Conservation (phyloP, 768 basidiomycete genomes). For the Tulasnella sp. region DNA sequence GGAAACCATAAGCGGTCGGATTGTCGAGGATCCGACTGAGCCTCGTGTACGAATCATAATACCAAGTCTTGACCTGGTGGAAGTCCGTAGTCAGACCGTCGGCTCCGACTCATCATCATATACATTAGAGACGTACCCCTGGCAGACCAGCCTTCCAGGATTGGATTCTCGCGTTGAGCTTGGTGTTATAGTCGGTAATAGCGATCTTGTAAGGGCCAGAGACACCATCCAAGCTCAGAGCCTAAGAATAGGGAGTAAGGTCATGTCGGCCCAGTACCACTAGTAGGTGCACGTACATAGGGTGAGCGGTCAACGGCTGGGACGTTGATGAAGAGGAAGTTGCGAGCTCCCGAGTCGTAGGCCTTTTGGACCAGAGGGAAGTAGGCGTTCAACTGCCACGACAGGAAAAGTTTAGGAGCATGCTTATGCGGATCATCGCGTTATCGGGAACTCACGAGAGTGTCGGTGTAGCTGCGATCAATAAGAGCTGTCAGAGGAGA, state of each 20-base stretch:
- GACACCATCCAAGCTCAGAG: neutral
- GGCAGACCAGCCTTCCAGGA: conserved; percentile 27
- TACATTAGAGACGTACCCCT: neutral
- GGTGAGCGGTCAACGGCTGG: conserved; percentile 47
- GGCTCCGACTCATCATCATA: neutral
- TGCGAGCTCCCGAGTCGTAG: conserved; percentile 45
- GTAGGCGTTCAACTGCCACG: conserved; percentile 34
- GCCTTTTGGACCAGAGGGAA: conserved; percentile 30
- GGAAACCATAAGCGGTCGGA: conserved; percentile 41
- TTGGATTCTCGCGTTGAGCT: conserved; percentile 32
- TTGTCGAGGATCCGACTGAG: conserved; percentile 40
- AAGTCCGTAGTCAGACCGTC: conserved; percentile 23
- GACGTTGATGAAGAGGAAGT: conserved; percentile 53
- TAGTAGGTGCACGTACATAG: conserved; percentile 33
- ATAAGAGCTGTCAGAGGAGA: neutral
- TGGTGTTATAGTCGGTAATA: conserved; percentile 41
- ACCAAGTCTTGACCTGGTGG: conserved; percentile 35
- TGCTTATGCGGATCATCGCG: neutral
- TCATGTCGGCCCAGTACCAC: too few species aligned
- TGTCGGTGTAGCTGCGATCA: neutral
- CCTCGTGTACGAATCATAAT: conserved; percentile 40
- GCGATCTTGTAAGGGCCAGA: conserved; percentile 20
- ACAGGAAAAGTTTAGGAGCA: conserved; percentile 10
- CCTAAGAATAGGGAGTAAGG: neutral
- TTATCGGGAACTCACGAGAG: conserved; percentile 20